Evolutionary conservation across 2,329 filamentous ascomycete genomes (phyloP), one percentile per base, ranked within the genome.

Genomic region (Pseudogymnoascus sp.): DNA sequence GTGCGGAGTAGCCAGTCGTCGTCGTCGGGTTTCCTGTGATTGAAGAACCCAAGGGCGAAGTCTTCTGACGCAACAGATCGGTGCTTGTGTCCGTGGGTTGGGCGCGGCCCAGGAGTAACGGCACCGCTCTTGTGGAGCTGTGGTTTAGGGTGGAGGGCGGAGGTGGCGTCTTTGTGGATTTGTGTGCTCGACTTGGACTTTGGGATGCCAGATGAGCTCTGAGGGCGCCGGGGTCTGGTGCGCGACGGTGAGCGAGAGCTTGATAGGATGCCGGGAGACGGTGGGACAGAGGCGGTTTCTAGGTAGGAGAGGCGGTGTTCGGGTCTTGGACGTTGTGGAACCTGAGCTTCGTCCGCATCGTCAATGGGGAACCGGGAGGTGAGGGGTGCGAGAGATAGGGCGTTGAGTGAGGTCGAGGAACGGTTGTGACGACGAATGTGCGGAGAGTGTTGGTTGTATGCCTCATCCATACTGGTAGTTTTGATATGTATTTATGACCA

Each of bases 1-100:
- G 85, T 81, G 31, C 85, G 80, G 23, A 87, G 76, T 52, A 89
- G 75, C 86, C 86, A 89, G 73, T 88, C 85, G 63, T 81, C 83
- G 67, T 86, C 80, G 65, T 80, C 76, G 49, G 49, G 49, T 6
- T 55, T 55, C 16, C 49, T 55, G 14, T 4, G 33, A 8, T 41
- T 60, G 35, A 70, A 65, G 38, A 33, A 33, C 2, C 21, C 29
- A 7, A 61, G 23, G 4, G 29, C 29, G 8, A 66, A 60, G 39
- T 74, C 69, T 37, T 70, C 69, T 49, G 67, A 69, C 3, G 59
- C 65, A 11, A 63, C 31, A 10, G 58, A n/a, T 69, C 70, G 64
- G 41, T 65, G 63, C 43, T 66, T 52, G 49, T 66, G 68, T 26
- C 33, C 38, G 41, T 61, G 23, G 6, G 39, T 59, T 33, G 60